phyloP scores from a whole-genome alignment of 2,329 filamentous ascomycete genomes.

The Zasmidium angulare region DNA sequence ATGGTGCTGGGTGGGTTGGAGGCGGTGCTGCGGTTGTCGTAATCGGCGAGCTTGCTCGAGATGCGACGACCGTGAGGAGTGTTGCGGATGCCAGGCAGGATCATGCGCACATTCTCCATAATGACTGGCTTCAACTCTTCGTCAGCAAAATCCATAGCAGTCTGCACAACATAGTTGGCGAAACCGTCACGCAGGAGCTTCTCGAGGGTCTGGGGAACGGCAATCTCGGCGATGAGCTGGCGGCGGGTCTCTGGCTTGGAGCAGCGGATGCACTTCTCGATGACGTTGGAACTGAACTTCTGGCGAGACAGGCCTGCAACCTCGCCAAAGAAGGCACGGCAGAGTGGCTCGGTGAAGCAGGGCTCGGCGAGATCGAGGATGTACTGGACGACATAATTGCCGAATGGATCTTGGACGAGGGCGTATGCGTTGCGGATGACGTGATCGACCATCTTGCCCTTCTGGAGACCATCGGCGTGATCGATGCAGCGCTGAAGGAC shows the following conservation, averaged over 20 bases:
- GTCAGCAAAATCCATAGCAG: conserved; percentile 83
- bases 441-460: conserved; percentile 77
- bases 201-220: conserved; percentile 73
- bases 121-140: conserved; percentile 70
- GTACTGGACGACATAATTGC: conserved; percentile 98
- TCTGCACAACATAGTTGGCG: conserved; percentile 98
- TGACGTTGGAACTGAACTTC: conserved; percentile 99
- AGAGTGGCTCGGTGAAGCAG: conserved; percentile 84
- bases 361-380: conserved; percentile 90
- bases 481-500: conserved; percentile 98
- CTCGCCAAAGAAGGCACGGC: conserved; percentile 74
- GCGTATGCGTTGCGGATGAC: conserved; percentile 87
- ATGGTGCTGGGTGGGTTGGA: conserved; percentile 31
- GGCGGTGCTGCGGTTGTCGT: conserved; percentile 44
- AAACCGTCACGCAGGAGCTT: conserved; percentile 87
- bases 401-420: conserved; percentile 93
- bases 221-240: conserved; percentile 81
- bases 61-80: conserved; percentile 95
- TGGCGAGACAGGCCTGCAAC: conserved; percentile 76
- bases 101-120: conserved; percentile 80
- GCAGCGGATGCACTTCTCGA: conserved; percentile 88
- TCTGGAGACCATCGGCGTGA: conserved; percentile 87
- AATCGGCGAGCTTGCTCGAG: conserved; percentile 75
- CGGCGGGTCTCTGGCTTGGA: conserved; percentile 73
- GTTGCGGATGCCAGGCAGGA: conserved; percentile 79